A percentile compares a stretch with the other conserved stretches of the same genome.
These are phyloP conservation scores for Monosporascus sp. DNA, from an alignment of 2,329 filamentous ascomycete species.

Conservation along the genomic window DNA sequence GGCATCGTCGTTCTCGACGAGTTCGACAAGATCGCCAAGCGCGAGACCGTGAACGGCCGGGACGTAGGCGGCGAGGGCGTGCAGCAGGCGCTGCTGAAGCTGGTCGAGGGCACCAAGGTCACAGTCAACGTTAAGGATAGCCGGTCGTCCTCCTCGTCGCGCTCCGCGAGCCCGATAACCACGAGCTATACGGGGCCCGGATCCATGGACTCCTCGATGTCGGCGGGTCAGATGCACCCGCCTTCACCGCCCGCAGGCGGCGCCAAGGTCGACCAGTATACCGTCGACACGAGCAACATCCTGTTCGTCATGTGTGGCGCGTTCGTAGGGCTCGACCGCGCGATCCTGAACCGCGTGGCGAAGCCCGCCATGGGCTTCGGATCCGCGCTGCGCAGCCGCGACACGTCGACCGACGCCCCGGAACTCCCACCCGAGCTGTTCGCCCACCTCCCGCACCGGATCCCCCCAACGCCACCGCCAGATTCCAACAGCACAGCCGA, in stretches of 20 bases:
- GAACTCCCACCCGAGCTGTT: slow-evolving; percentile 61
- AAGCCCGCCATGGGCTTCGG: slow-evolving; percentile 87
- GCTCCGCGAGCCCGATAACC: slow-evolving; percentile 47
- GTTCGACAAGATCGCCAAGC: slow-evolving; percentile 92
- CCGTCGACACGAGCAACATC: slow-evolving; percentile 91
- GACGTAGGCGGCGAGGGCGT: slow-evolving; percentile 96
- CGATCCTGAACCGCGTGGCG: slow-evolving; percentile 79
- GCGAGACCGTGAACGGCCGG: slow-evolving; percentile 81
- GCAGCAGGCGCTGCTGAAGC: slow-evolving; percentile 90
- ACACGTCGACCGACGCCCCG: slow-evolving; percentile 45
- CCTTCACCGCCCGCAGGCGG: slow-evolving; percentile 23
- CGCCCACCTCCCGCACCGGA: slow-evolving; percentile 51
- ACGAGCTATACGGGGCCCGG: slow-evolving; percentile 45
- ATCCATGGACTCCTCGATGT: slow-evolving; percentile 34
- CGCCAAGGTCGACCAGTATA: slow-evolving; percentile 57
- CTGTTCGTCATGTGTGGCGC: slow-evolving; percentile 96
- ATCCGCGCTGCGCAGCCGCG: slow-evolving; percentile 63
- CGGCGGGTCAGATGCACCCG: slow-evolving; percentile 37
- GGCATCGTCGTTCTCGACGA: slow-evolving; percentile 96
- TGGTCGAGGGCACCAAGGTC: slow-evolving; percentile 91
- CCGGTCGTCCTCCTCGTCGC: slow-evolving; percentile 42
- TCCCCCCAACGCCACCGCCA: slow-evolving; percentile 24
- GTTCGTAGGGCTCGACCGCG: slow-evolving; percentile 87
- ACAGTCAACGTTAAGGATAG: slow-evolving; percentile 86
- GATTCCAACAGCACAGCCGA: neutral